phyloP scores from a whole-genome alignment of 371 early-diverging fungal species.

The Lichtheimia hyalospora region DNA sequence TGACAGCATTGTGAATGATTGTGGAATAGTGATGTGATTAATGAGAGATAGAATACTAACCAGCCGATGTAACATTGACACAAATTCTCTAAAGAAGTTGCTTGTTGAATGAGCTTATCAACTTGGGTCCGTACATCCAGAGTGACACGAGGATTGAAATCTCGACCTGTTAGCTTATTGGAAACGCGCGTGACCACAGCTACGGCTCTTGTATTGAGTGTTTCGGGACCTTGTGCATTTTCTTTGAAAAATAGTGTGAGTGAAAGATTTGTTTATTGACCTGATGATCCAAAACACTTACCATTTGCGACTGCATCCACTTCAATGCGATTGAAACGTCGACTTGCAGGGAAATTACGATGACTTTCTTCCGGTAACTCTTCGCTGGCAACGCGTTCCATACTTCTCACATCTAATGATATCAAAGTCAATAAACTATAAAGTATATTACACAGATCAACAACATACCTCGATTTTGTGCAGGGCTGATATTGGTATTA shows the following conservation, averaged over 20 bases:
- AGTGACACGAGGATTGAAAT: conserved; percentile 84
- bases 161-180: conserved; percentile 89
- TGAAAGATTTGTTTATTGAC: background rate
- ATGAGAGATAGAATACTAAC: conserved; percentile 34
- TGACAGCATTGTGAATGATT: background rate
- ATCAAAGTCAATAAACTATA: too few relatives aligned
- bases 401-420: conserved; percentile 12
- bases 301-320: conserved; percentile 52
- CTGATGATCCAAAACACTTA: conserved; percentile 9
- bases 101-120: conserved; percentile 91
- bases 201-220: conserved; percentile 58
- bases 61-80: conserved; percentile 97
- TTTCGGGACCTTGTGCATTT: conserved; percentile 47
- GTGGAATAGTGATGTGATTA: background rate
- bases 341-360: conserved; percentile 48
- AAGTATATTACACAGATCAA: background rate
- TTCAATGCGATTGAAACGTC: conserved; percentile 48
- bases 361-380: conserved; percentile 45
- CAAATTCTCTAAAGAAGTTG: conserved; percentile 92
- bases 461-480: conserved; percentile 33
- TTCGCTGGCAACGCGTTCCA: conserved; percentile 37
- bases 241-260: conserved; percentile 16
- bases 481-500: conserved; percentile 43
- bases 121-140: conserved; percentile 89
- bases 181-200: conserved; percentile 64